Evolutionary conservation across 805 yeast species (phyloP), one percentile per base, ranked within the genome.

Genomic region (Naumovozyma dairenensis): DNA sequence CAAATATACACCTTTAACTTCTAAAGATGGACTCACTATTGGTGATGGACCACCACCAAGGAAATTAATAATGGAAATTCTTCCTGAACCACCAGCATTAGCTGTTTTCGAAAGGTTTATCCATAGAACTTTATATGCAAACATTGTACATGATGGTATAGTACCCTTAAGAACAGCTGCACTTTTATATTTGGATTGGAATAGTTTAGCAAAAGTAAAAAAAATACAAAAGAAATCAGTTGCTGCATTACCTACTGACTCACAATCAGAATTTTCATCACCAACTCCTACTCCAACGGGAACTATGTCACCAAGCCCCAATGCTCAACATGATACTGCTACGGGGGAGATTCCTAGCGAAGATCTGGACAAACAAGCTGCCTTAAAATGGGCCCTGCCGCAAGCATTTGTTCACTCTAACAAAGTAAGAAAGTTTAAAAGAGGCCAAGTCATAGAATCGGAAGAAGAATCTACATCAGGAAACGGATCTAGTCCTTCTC

Each of bases 121-220:
- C 27, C 62, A 80, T 39, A 66, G 96, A 41, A 85, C 96, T 0
- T 62, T 81, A 0, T 92, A 92, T 56, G 96, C 97, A 0, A 92
- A 92, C 58, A 78, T 82, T 0, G 66, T 83, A 14, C 79, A 92
- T 56, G 98, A 92, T 60, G 98, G 98, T 2, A 86, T 92, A 34
- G 98, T 92, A 2, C 97, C 98, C 0, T 62, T 92, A 45, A 64
- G 97, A 33, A 92, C 98, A 0, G 77, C 95, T 0, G 85, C 96
- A 0, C 60, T 89, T 34, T 57, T 89, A 18, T 89, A 80, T 49
- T 57, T 92, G 10, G 97, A 92, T 55, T 86, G 94, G 81, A 70
- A 71, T 38, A 93, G 85, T 3, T 60, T 80, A 13, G 62, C 70
- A 3, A 66, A 67, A 31, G 79, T 78, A 1, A 57, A 62, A 6